A percentile compares a stretch with the other conserved stretches of the same genome.
phyloP scores from a whole-genome alignment of 2,329 filamentous ascomycete genomes.

The Exophiala sp. region DNA sequence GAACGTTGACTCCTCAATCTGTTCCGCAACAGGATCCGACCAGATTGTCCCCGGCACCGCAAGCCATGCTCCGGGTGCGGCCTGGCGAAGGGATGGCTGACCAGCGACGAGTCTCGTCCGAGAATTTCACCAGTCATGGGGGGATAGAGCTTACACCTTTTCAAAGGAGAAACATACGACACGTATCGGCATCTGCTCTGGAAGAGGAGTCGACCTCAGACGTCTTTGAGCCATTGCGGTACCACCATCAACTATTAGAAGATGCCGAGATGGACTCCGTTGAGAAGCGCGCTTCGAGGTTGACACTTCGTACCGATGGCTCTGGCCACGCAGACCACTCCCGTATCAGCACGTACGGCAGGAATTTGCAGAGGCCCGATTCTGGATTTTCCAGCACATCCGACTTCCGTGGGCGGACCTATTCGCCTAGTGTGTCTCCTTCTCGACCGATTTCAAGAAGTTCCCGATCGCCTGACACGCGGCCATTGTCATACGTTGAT shows the following conservation, averaged over 20 bases:
- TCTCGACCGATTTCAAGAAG: conserved; percentile 49
- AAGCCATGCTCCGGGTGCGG: conserved; percentile 14
- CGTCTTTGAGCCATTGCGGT: conserved; percentile 48
- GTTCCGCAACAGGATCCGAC: conserved; percentile 17
- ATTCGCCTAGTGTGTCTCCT: conserved; percentile 52
- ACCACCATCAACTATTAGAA: conserved; percentile 49
- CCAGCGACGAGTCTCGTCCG: conserved; percentile 21
- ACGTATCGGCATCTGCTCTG: conserved; percentile 20
- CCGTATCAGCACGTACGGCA: conserved; percentile 51
- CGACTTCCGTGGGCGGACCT: conserved; percentile 63
- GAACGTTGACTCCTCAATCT: conserved; percentile 20
- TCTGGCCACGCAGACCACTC: conserved; percentile 48
- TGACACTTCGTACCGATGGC: conserved; percentile 32
- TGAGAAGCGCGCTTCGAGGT: conserved; percentile 30
- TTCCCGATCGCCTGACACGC: conserved; percentile 55
- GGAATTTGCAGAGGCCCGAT: conserved; percentile 63
- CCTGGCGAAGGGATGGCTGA: conserved; percentile 11
- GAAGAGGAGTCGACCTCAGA: conserved; percentile 32
- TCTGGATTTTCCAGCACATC: conserved; percentile 75
- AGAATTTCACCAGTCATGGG: conserved; percentile 11
- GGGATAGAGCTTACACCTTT: conserved; percentile 15
- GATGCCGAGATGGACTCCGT: conserved; percentile 27
- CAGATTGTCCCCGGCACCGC: conserved; percentile 21
- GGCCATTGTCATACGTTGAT: conserved; percentile 60
- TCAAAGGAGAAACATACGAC: conserved; percentile 28